Conservation (phyloP, 768 basidiomycete species). For the Cubamyces sp. region DNA sequence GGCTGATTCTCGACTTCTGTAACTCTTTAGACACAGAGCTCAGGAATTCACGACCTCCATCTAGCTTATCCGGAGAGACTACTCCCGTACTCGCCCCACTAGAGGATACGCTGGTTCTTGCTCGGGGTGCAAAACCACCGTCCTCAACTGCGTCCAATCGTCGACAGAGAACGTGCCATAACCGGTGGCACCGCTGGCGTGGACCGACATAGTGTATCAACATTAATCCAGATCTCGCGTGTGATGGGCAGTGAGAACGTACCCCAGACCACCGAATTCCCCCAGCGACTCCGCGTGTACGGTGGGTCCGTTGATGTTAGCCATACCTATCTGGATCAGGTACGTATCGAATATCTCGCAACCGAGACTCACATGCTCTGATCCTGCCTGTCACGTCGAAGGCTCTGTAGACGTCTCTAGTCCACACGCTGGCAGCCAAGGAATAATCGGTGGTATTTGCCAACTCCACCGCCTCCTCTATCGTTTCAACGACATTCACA, state of each 20-base stretch:
- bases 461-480: slow-evolving; percentile 59
- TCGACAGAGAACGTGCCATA: slow-evolving; percentile 31
- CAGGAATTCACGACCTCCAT: no score
- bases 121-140: slow-evolving; percentile 28
- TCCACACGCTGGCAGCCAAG: slow-evolving; percentile 57
- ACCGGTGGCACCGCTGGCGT: slow-evolving; percentile 28
- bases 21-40: no score
- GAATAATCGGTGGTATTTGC: slow-evolving; percentile 60
- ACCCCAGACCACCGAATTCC: slow-evolving; percentile 51
- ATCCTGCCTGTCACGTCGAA: slow-evolving; percentile 51
- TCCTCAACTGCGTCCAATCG: slow-evolving; percentile 30
- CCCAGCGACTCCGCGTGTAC: slow-evolving; percentile 47
- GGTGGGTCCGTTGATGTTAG: slow-evolving; percentile 59
- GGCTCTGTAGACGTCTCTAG: slow-evolving; percentile 47
- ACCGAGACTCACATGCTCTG: slow-evolving; percentile 43
- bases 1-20: no score
- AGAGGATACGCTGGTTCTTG: slow-evolving; percentile 5
- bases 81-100: background rate
- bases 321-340: slow-evolving; percentile 43
- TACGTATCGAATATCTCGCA: no score
- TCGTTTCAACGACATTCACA: slow-evolving; percentile 47
- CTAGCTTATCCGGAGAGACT: no score
- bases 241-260: slow-evolving; percentile 22
- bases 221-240: no score
- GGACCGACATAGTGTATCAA: background rate